Conservation (phyloP, 2,329 filamentous ascomycete species). For the Dactylellina drechsleri region DNA sequence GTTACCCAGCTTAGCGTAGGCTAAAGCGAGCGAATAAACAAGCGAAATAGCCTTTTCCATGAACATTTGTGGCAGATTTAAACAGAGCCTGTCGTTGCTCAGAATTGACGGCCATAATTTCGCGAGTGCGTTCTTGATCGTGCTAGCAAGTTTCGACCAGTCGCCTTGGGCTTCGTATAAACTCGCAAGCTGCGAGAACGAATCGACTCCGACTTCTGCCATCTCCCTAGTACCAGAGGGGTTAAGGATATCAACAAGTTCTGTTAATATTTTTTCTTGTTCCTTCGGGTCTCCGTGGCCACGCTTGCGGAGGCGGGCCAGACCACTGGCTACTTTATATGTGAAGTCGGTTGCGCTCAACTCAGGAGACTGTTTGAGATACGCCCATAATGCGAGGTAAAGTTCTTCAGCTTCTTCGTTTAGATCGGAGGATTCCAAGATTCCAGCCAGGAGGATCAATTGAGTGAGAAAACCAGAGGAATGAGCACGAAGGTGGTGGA, state of each 20-base stretch:
- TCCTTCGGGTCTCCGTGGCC: slow-evolving; percentile 30
- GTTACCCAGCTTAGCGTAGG: slow-evolving; percentile 15
- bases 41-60: slow-evolving; percentile 33
- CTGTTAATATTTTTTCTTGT: slow-evolving; percentile 26
- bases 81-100: neutral
- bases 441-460: slow-evolving; percentile 17
- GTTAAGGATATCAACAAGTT: slow-evolving; percentile 36
- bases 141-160: slow-evolving; percentile 4
- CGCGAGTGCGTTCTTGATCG: slow-evolving; percentile 8
- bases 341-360: slow-evolving; percentile 19
- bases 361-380: slow-evolving; percentile 36
- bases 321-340: slow-evolving; percentile 30
- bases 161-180: slow-evolving; percentile 25
- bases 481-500: slow-evolving; percentile 23
- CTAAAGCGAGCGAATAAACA: slow-evolving; percentile 17
- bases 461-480: slow-evolving; percentile 22
- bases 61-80: slow-evolving; percentile 26
- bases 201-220: slow-evolving; percentile 23
- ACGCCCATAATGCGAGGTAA: slow-evolving; percentile 24
- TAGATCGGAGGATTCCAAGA: slow-evolving; percentile 24
- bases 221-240: slow-evolving; percentile 3
- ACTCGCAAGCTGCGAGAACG: slow-evolving; percentile 28
- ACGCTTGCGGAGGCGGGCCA: slow-evolving; percentile 25
- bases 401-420: slow-evolving; percentile 38
- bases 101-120: slow-evolving; percentile 16